Evolutionary conservation across 1,284 basidiomycete species (phyloP), one percentile per base, ranked within the genome.

Genomic region (Stygiomarasmius scandens): DNA sequence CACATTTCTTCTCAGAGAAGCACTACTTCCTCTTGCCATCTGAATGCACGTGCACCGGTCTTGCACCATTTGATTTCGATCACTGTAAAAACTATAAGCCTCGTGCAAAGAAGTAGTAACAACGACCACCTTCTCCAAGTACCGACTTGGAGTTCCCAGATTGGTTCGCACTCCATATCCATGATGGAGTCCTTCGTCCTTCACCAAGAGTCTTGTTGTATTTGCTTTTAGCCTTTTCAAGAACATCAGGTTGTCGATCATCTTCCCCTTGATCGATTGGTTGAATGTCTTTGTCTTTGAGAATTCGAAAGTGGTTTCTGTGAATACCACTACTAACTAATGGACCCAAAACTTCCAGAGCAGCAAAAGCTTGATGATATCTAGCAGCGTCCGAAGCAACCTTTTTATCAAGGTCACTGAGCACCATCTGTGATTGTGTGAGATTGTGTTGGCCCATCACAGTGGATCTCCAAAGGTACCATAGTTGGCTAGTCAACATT

Each of bases 11-110:
- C 48, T n/a, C 32, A 27, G 3, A 49, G 12, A 9, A 49, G 24
- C 3, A 49, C 16, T 9, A 24, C 48, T 49, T 49, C 48, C 27
- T 49, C 48, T 27, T 49, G 48, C 48, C 48, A 49, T 16, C 48
- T 9, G 16, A n/a, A 22, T 9, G 24, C 22, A n/a, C 20, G 6
- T 9, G 48, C 48, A 6, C 48, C n/a, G 14, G 48, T n/a, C 20
- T 49, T 49, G 27, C 48, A 49, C 48, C 48, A 49, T 29, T 16
- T 16, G 19, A 49, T 49, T 12, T 27, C 25, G 20, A 49, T 29
- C 3, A 14, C 48, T 34, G 32, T 8, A 8, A 34, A 34, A 34
- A 34, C 14, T 14, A 34, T 34, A 34, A 34, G 32, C 8, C 14
- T 34, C 14, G 14, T 34, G 14, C 32, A 34, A 34, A 34, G 8